Conservation (phyloP, 164 flowering plant species). For the Nelumbo lutea region DNA sequence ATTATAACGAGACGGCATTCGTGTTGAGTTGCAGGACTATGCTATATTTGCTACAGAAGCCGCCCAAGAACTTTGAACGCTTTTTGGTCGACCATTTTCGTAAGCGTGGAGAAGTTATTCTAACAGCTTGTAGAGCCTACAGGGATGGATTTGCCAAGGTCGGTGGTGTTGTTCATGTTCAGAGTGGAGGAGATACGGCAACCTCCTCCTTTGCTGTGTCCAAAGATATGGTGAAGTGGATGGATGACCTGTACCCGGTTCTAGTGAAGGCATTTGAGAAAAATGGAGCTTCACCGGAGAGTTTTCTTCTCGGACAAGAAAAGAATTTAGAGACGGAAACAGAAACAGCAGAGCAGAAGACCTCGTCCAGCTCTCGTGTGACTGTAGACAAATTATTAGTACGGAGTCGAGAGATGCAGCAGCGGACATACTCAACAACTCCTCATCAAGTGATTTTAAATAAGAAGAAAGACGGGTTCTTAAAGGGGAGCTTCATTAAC, state of each 20-base stretch:
- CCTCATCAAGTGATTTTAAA: background rate
- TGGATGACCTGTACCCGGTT: background rate
- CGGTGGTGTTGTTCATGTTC: background rate
- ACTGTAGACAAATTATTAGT: too few species aligned
- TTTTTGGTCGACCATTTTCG: conserved; percentile 27
- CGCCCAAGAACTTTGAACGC: conserved; percentile 27
- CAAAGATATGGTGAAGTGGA: background rate
- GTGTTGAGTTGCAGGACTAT: conserved; percentile 26
- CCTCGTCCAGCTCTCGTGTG: too few species aligned
- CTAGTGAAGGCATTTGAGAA: background rate
- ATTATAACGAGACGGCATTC: conserved; percentile 20
- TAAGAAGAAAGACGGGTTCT: background rate
- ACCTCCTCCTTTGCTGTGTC: background rate
- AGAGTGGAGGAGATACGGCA: background rate
- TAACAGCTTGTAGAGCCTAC: conserved; percentile 18
- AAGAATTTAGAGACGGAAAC: background rate
- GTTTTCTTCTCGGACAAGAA: background rate
- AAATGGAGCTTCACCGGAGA: background rate
- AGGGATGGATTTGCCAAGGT: background rate
- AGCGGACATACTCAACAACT: too few species aligned
- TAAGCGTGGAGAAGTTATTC: conserved; percentile 10
- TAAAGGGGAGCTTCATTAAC: background rate
- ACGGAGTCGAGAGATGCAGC: too few species aligned
- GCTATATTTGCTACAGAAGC: conserved; percentile 7
- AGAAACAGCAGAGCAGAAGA: too few species aligned